These are phyloP conservation scores for Russula foetens DNA, from an alignment of 768 basidiomycete genomes.

Conservation along the genomic window DNA sequence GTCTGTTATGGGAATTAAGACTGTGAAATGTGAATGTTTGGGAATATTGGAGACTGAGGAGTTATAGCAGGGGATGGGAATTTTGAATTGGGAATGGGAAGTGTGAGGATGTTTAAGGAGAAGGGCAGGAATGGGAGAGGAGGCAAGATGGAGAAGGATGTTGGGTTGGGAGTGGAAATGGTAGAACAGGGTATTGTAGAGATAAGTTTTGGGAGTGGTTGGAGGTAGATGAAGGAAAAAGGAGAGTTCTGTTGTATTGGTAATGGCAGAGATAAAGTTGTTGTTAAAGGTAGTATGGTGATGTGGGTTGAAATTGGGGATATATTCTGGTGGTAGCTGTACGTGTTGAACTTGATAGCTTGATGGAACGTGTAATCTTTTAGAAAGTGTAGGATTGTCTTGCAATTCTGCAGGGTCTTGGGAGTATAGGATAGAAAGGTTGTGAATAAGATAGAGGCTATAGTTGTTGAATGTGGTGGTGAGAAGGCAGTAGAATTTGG, in stretches of 20 bases:
- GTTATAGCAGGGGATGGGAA: conserved; percentile 30
- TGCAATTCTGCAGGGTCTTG: conserved; percentile 21
- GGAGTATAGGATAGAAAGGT: conserved; percentile 23
- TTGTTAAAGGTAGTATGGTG: conserved; percentile 18
- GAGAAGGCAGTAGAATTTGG: conserved; percentile 16
- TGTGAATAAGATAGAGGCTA: conserved; percentile 35
- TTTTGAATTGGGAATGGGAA: conserved; percentile 41
- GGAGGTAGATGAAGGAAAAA: conserved; percentile 40
- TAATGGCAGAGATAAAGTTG: conserved; percentile 20
- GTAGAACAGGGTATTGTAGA: conserved; percentile 30
- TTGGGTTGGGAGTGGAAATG: not conserved
- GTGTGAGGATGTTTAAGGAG: conserved; percentile 38
- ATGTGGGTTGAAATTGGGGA: conserved; percentile 15
- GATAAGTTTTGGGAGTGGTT: conserved; percentile 39
- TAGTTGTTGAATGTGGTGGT: conserved; percentile 32
- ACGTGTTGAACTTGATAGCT: conserved; percentile 8
- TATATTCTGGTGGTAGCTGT: not conserved
- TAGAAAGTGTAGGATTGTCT: conserved; percentile 36
- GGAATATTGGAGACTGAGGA: conserved; percentile 3
- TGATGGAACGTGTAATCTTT: conserved; percentile 24
- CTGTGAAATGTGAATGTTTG: not conserved
- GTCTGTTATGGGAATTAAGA: not conserved
- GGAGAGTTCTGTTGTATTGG: conserved; percentile 6
- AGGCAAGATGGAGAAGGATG: conserved; percentile 39
- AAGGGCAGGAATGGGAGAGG: conserved; percentile 41